Evolutionary conservation across 2,329 filamentous ascomycete species (phyloP), one percentile per base, ranked within the genome.

Genomic region (Penicillium digitatum): DNA sequence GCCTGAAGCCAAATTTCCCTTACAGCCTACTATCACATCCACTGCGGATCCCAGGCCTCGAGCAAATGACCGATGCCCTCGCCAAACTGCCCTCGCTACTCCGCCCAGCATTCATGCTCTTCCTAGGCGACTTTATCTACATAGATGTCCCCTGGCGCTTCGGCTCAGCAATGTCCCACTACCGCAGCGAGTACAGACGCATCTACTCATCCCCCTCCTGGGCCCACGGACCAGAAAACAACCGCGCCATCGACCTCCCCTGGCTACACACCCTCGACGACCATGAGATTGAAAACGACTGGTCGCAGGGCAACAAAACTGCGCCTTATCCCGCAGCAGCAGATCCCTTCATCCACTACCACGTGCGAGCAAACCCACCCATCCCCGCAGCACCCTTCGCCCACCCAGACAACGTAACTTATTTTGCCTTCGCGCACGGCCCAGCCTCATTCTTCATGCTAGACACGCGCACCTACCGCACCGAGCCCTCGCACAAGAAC

Each of bases 201-300:
- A 87, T 96, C n/a, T 99, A 99, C 68, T 88, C 90, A 0, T 96
- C 92, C 2, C 93, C 93, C 0, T 93, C 96, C 61, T 99, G 94
- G 94, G 79, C 60, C 3, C 29, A 35, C 14, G 56, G 83, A 1
- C 77, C 84, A 0, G 85, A 89, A 11, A 85, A 85, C 0, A 81
- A 87, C 62, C 86, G 90, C 52, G 67, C 72, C 24, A 69, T 73
- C 24, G 65, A 72, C 47, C 78, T 97, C n/a, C 95, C 92, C 65
- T 99, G 94, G 94, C 90, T 97, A 42, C 94, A 99, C 68, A 92
- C 95, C 2, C 82, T 96, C 7, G 94, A 99, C 68, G 94, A 99
- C 70, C 94, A 99, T 67, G 94, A 99, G 70, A 96, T 99, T 58
- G 83, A 83, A 5, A 97, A 99, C 65, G 94, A 97, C 74, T 97